phyloP scores from a whole-genome alignment of 441 rosid species.

The Populus hybrid region DNA sequence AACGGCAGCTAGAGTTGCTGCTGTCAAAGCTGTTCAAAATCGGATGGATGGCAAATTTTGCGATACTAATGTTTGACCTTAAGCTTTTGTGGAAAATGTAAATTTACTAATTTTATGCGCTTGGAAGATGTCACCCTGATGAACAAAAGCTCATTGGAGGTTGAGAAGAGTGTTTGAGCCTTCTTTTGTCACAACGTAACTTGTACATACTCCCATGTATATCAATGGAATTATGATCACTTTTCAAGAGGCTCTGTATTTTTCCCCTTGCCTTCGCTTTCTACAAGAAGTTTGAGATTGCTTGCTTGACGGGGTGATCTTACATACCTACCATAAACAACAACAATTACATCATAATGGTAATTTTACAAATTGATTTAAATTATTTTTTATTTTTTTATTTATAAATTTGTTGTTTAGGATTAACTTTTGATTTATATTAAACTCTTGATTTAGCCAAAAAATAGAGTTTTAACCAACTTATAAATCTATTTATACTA shows the following conservation, averaged over 20 bases:
- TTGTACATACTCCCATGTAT: constrained; percentile 54
- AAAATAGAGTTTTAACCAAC: neutral
- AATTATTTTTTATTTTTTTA: too few species aligned
- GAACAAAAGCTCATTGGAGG: constrained; percentile 50
- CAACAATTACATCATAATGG: too few species aligned
- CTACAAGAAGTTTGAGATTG: neutral
- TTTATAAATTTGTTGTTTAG: neutral
- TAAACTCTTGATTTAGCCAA: neutral
- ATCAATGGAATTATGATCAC: constrained; percentile 41
- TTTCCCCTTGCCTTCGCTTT: neutral
- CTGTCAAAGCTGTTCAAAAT: constrained; percentile 90
- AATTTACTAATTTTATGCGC: constrained; percentile 29
- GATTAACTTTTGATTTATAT: too few species aligned
- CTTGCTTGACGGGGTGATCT: neutral
- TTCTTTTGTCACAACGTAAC: constrained; percentile 40
- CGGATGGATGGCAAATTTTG: constrained; percentile 78
- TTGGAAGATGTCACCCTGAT: constrained; percentile 35
- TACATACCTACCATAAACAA: too few species aligned
- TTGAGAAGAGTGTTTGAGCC: constrained; percentile 35
- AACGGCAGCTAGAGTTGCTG: constrained; percentile 90
- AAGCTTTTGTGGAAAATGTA: constrained; percentile 22
- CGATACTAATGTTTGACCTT: constrained; percentile 39
- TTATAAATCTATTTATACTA: neutral
- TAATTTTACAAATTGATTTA: neutral
- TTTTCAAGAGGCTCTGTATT: constrained; percentile 15